phyloP scores from a whole-genome alignment of 2,329 filamentous ascomycete genomes.

The Madurella fahalii region DNA sequence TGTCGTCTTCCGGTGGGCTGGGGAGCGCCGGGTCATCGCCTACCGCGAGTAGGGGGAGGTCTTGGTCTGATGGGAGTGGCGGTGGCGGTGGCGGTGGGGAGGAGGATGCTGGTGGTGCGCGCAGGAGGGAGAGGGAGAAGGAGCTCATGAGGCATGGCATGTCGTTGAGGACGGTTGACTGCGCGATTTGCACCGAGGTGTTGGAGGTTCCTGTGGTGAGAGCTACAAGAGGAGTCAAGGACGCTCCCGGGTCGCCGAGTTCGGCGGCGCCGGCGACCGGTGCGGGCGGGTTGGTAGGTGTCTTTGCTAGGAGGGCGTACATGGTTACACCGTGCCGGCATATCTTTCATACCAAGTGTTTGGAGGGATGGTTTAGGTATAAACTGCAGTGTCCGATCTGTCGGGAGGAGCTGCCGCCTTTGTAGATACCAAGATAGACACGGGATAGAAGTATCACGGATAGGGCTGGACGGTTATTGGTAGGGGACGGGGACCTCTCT shows the following conservation, averaged over 20 bases:
- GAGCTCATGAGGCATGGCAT: conserved; percentile 29
- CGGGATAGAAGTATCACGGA: too few species aligned
- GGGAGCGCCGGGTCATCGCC: conserved; percentile 5
- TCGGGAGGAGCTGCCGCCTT: conserved; percentile 78
- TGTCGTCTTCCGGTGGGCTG: conserved; percentile 26
- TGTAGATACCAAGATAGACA: conserved; percentile 46
- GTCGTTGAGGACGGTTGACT: conserved; percentile 64
- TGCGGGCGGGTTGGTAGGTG: conserved; percentile 54
- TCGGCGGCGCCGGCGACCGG: conserved; percentile 10
- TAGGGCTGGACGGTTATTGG: too few species aligned
- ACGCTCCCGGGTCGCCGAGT: not conserved
- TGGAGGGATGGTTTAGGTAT: conserved; percentile 96
- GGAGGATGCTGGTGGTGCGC: conserved; percentile 8
- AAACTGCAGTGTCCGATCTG: conserved; percentile 93
- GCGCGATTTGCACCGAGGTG: conserved; percentile 89
- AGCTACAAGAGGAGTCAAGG: conserved; percentile 43
- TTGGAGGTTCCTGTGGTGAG: conserved; percentile 82
- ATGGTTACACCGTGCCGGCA: conserved; percentile 98
- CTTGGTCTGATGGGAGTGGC: conserved; percentile 23
- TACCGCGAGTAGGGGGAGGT: conserved; percentile 17
- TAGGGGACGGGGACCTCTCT: too few species aligned
- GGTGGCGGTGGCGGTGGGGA: not conserved
- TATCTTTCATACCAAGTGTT: conserved; percentile 86
- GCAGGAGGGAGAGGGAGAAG: conserved; percentile 33
- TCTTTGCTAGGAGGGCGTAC: conserved; percentile 77